Evolutionary conservation across 2,329 filamentous ascomycete species (phyloP).

Genomic region (Phialophora tarda): DNA sequence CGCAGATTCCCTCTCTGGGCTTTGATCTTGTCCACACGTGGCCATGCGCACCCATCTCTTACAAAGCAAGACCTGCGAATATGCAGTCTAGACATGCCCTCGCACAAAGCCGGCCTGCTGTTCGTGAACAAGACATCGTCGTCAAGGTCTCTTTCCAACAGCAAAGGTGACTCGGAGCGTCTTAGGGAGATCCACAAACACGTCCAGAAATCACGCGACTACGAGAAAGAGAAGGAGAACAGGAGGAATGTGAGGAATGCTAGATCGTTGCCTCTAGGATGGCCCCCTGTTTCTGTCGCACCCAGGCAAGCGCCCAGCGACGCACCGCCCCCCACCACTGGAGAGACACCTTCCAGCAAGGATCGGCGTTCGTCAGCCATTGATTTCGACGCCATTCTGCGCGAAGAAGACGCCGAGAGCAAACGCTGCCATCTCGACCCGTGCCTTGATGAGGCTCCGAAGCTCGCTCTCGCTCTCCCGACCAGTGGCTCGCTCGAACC

Average conservation of each 20-base stretch:
- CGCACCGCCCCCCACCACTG: not conserved
- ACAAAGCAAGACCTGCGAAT: slow-evolving; percentile 16
- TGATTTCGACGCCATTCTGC: not conserved
- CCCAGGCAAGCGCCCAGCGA: slow-evolving; percentile 2
- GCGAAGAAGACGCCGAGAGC: slow-evolving; percentile 2
- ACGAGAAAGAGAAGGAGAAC: slow-evolving; percentile 23
- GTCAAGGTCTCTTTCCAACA: slow-evolving; percentile 33
- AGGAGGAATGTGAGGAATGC: slow-evolving; percentile 22
- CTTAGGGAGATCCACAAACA: slow-evolving; percentile 31
- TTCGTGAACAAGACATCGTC: slow-evolving; percentile 30
- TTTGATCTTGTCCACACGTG: slow-evolving; percentile 14
- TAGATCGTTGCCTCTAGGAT: slow-evolving; percentile 22
- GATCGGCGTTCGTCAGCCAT: not conserved
- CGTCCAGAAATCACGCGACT: slow-evolving; percentile 31
- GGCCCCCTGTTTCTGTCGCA: slow-evolving; percentile 16
- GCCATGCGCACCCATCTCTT: slow-evolving; percentile 20
- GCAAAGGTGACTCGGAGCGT: slow-evolving; percentile 20
- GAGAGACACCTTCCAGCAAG: slow-evolving; percentile 8
- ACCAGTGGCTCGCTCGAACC: slow-evolving; percentile 21
- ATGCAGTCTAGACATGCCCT: slow-evolving; percentile 25
- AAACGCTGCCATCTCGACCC: not conserved
- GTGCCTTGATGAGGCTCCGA: slow-evolving; percentile 4
- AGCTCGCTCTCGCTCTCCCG: slow-evolving; percentile 12
- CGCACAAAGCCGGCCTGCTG: slow-evolving; percentile 23
- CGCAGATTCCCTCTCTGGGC: slow-evolving; percentile 4